Evolutionary conservation across 2,329 filamentous ascomycete species (phyloP).

Genomic region (Escovopsis weberi): DNA sequence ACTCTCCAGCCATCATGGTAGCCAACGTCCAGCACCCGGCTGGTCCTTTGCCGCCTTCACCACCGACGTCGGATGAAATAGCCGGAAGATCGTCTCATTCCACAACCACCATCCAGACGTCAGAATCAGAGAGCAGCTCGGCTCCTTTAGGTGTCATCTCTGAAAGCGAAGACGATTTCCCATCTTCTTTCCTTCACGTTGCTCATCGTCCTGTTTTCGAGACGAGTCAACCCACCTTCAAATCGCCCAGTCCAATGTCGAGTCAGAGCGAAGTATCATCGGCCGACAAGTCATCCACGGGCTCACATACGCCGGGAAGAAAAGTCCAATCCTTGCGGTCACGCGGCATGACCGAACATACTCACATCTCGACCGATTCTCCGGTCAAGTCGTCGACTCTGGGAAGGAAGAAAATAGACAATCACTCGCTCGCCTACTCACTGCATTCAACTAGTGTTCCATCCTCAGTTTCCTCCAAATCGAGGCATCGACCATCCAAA

Average conservation of each 20-base stretch:
- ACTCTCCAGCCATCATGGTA: slow-evolving; percentile 66
- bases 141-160: slow-evolving; percentile 46
- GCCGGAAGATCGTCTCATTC: slow-evolving; percentile 35
- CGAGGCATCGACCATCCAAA: slow-evolving; percentile 44
- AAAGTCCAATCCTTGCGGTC: slow-evolving; percentile 38
- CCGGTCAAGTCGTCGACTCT: slow-evolving; percentile 28
- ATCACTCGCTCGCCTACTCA: slow-evolving; percentile 35
- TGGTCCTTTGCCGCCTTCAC: slow-evolving; percentile 62
- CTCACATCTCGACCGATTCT: slow-evolving; percentile 50
- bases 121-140: slow-evolving; percentile 39
- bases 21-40: slow-evolving; percentile 78
- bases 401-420: slow-evolving; percentile 29
- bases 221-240: slow-evolving; percentile 46
- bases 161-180: slow-evolving; percentile 62
- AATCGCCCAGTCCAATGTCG: slow-evolving; percentile 52
- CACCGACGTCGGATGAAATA: slow-evolving; percentile 66
- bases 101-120: slow-evolving; percentile 31
- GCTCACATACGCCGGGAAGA: slow-evolving; percentile 35
- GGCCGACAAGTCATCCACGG: slow-evolving; percentile 37
- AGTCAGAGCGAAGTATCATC: slow-evolving; percentile 48
- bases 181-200: slow-evolving; percentile 63
- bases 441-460: slow-evolving; percentile 20
- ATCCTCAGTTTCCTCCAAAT: slow-evolving; percentile 34
- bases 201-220: slow-evolving; percentile 52
- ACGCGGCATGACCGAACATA: slow-evolving; percentile 44